phyloP scores from a whole-genome alignment of 148 eudicot genomes.

The Arbutus unedo region DNA sequence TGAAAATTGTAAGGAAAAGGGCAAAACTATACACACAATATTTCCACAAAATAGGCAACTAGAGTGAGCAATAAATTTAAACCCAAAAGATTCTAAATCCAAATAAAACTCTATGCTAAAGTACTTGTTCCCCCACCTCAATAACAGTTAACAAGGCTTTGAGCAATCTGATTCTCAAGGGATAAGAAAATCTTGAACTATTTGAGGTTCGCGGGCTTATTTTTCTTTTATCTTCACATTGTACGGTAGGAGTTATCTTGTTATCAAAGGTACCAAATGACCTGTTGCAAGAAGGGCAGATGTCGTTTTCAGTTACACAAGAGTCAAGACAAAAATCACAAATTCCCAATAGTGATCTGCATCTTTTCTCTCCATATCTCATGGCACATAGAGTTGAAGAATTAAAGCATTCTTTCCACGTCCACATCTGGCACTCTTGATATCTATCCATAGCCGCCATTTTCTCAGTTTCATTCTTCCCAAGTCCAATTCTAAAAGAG shows the following conservation, averaged over 20 bases:
- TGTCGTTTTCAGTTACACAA: constrained; percentile 21
- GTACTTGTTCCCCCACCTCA: constrained; percentile 35
- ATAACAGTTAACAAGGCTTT: constrained; percentile 35
- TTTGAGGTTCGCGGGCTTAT: neutral
- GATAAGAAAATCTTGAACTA: constrained; percentile 28
- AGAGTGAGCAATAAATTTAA: neutral
- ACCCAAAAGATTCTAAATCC: neutral
- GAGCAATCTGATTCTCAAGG: constrained; percentile 45
- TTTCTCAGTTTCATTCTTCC: constrained; percentile 42
- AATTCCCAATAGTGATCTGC: constrained; percentile 37
- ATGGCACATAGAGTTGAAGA: constrained; percentile 33
- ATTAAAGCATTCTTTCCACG: constrained; percentile 53
- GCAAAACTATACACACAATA: neutral
- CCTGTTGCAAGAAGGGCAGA: constrained; percentile 42
- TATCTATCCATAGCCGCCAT: constrained; percentile 34
- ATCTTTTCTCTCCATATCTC: constrained; percentile 36
- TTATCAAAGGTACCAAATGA: constrained; percentile 14
- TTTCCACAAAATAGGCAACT: neutral
- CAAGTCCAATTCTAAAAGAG: constrained; percentile 45
- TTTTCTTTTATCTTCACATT: constrained; percentile 19
- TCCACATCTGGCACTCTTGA: constrained; percentile 48
- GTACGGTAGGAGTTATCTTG: constrained; percentile 15
- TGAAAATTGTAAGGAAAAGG: neutral
- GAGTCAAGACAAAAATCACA: constrained; percentile 38
- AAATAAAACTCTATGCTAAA: neutral